Base-by-base conservation (phyloP, 2,329 filamentous ascomycete genomes). In the Simplicillium sp. region DNA sequence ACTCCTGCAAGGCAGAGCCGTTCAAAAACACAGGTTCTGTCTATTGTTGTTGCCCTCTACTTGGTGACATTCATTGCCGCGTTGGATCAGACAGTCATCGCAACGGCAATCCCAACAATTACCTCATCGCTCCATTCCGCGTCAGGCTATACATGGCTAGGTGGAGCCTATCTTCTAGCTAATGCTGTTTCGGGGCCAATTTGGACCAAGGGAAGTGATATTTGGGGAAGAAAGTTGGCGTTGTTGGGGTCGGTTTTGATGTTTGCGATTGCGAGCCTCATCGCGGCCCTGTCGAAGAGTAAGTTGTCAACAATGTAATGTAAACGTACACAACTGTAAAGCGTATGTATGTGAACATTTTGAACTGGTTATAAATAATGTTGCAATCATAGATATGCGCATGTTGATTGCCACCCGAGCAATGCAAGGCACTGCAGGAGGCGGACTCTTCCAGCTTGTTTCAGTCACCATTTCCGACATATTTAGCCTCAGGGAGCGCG, bases 111-210 rank as follows among this genome's bases (percentile, higher is more conserved):
- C 28, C 77, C 78, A 0, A 75, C 73, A 3, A 81, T 82, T 43
- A 67, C 71, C 7, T 56, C 58, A 16, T 65, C 80, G 38, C 70
- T 87, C 38, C 54, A 73, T 18, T 81, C 80, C 4, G 72, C 74
- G 2, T 65, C 73, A 5, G 81, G 80, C 11, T 85, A 84, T 57
- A 75, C 75, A 18, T 86, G 82, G 83, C 77, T 87, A 42, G 82
- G 82, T 3, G 75, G 72, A 15, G 75, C 80, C 2, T 87, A 81
- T 51, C 66, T 84, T 4, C 70, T 86, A n/a, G 78, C 75, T 33
- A 77, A 75, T 52, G 75, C 79, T 0, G 74, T 62, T 58, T 67
- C 69, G 1, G 71, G 72, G 0, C 79, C 80, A 1, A 74, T 80
- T 39, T 86, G 80, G 82, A 80, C 78, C 20, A 73, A 72, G 47